Conservation (phyloP, 495 filamentous ascomycete genomes). For the Aspergillus funiculosus region DNA sequence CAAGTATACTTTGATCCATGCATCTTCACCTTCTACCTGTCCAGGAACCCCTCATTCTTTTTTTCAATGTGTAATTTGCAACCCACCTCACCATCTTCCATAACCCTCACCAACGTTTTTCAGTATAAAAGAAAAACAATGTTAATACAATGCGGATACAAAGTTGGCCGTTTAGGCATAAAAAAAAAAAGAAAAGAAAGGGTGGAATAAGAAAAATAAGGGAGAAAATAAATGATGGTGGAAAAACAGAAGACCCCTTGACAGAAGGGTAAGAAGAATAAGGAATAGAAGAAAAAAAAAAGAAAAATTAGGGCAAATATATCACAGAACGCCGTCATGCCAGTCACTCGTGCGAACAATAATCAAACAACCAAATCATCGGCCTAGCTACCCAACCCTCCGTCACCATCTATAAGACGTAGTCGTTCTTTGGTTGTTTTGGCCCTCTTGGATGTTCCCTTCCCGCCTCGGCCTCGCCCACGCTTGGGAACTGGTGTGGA, state of each 20-base stretch:
- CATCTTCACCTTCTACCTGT: no score
- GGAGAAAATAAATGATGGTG: slow-evolving; percentile 7
- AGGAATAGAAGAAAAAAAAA: slow-evolving; percentile 10
- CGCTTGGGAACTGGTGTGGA: slow-evolving; percentile 49
- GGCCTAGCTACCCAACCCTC: slow-evolving; percentile 34
- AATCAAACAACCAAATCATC: slow-evolving; percentile 17
- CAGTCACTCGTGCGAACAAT: slow-evolving; percentile 18
- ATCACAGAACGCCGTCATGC: slow-evolving; percentile 30
- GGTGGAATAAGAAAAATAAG: slow-evolving; percentile 4
- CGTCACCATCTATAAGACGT: slow-evolving; percentile 76
- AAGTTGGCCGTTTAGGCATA: neutral
- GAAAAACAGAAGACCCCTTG: slow-evolving; percentile 13
- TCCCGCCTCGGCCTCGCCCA: slow-evolving; percentile 43
- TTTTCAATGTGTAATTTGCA: neutral
- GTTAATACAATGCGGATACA: slow-evolving; percentile 13
- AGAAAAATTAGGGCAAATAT: slow-evolving; percentile 4
- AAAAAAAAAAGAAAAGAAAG: slow-evolving; percentile 13
- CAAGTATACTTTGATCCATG: no score
- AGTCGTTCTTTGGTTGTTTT: slow-evolving; percentile 88
- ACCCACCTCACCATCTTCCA: neutral
- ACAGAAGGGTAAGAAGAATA: slow-evolving; percentile 14
- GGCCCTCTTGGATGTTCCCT: slow-evolving; percentile 69
- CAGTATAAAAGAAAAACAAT: slow-evolving; percentile 4
- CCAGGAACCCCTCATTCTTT: slow-evolving; percentile 9
- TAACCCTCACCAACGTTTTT: neutral